These are phyloP conservation scores for Mimosa pudica DNA, from an alignment of 306 rosid genomes.

Conservation along the genomic window DNA sequence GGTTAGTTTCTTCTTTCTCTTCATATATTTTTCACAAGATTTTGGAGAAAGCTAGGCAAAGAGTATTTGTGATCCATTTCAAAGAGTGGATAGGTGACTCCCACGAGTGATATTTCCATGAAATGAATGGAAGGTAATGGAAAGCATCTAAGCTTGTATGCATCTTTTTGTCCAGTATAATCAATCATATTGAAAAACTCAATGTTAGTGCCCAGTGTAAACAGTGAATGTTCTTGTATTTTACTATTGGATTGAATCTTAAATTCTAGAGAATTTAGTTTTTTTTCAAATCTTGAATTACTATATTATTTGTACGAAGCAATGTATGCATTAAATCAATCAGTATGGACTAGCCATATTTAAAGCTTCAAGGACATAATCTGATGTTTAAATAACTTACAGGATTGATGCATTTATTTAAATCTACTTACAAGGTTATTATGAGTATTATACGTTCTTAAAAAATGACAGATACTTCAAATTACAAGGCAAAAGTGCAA, in stretches of 20 bases:
- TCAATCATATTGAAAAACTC: background rate
- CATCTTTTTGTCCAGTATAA: background rate
- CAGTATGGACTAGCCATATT: background rate
- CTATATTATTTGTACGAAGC: background rate
- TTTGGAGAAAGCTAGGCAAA: background rate
- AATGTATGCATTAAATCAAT: background rate
- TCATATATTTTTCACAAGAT: background rate
- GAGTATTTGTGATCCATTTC: background rate
- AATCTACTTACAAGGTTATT: background rate
- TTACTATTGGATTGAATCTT: background rate
- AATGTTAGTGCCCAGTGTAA: background rate
- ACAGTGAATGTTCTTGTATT: background rate
- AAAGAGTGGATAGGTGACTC: background rate
- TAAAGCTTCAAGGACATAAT: background rate
- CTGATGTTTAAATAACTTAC: background rate
- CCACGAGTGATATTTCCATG: background rate
- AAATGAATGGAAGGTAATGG: background rate
- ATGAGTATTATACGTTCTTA: background rate
- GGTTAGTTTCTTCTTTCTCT: background rate
- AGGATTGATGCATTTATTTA: background rate
- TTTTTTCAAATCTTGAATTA: background rate
- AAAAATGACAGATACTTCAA: background rate
- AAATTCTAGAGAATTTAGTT: background rate
- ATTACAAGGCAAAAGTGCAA: conserved; percentile 2
- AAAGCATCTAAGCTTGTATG: background rate